A percentile compares a stretch with the other conserved stretches of the same genome.
Evolutionary conservation across 2,329 filamentous ascomycete genomes (phyloP).

Genomic region (Immersiporthe knoxdaviesiana): DNA sequence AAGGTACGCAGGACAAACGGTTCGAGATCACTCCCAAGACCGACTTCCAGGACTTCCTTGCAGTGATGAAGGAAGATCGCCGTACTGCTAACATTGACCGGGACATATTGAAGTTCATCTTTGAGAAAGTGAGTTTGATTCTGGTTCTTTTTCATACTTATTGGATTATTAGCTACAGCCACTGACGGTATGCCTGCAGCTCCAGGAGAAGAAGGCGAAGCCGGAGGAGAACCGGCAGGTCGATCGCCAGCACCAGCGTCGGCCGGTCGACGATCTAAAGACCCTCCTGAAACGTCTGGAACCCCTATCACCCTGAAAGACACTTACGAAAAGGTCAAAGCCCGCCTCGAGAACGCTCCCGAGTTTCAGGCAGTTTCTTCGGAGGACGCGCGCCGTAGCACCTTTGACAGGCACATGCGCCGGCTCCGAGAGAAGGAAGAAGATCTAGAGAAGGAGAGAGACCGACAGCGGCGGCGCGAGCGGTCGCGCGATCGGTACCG

Average conservation of each 20-base stretch:
- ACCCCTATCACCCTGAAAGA: slow-evolving; percentile 78
- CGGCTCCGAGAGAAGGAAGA: slow-evolving; percentile 91
- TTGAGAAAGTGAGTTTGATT: slow-evolving; percentile 67
- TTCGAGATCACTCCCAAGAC: slow-evolving; percentile 89
- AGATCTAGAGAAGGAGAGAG: slow-evolving; percentile 70
- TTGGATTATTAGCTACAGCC: not conserved
- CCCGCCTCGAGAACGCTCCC: slow-evolving; percentile 76
- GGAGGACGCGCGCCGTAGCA: slow-evolving; percentile 79
- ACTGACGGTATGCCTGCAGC: slow-evolving; percentile 47
- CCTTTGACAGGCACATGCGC: slow-evolving; percentile 90
- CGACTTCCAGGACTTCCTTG: slow-evolving; percentile 84
- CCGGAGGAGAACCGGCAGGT: slow-evolving; percentile 81
- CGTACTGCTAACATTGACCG: slow-evolving; percentile 86
- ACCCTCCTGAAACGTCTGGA: slow-evolving; percentile 88
- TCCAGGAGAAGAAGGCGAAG: slow-evolving; percentile 83
- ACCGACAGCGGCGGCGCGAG: slow-evolving; percentile 56
- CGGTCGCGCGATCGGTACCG: slow-evolving; percentile 52
- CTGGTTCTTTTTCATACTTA: not conserved
- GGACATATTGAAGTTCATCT: slow-evolving; percentile 79
- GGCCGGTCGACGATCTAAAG: slow-evolving; percentile 81
- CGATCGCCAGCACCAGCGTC: slow-evolving; percentile 78
- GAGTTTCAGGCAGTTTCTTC: slow-evolving; percentile 83
- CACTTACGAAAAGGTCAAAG: slow-evolving; percentile 85
- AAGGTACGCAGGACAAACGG: slow-evolving; percentile 70
- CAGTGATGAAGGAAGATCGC: slow-evolving; percentile 80